A percentile compares a stretch with the other conserved stretches of the same genome.
These are phyloP conservation scores for Capronia coronata DNA, from an alignment of 2,329 filamentous ascomycete genomes.

Conservation along the genomic window DNA sequence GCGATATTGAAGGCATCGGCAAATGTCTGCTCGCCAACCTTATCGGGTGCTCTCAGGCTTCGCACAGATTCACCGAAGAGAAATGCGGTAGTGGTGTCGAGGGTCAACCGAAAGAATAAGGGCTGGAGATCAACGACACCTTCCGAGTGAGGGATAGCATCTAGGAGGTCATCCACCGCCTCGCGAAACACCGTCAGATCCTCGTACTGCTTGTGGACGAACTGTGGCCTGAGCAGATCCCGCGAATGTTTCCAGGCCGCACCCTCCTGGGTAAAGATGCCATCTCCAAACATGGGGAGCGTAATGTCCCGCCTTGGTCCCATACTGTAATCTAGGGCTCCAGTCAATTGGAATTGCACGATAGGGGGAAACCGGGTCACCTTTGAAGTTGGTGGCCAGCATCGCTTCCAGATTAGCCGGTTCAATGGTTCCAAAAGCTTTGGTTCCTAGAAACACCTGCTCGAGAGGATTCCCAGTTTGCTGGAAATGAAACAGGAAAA, in stretches of 20 bases:
- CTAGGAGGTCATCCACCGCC: conserved; percentile 24
- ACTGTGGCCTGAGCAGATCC: conserved; percentile 36
- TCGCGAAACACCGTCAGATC: conserved; percentile 32
- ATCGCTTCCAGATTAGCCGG: conserved; percentile 26
- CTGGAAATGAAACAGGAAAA: conserved; percentile 33
- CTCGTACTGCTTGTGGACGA: conserved; percentile 32
- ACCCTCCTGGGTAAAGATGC: conserved; percentile 40
- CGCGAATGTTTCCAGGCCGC: conserved; percentile 30
- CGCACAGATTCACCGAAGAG: conserved; percentile 16
- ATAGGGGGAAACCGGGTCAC: conserved; percentile 3
- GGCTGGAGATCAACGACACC: conserved; percentile 41
- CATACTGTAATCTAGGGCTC: conserved; percentile 5
- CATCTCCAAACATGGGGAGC: conserved; percentile 33
- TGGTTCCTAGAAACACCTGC: conserved; percentile 31
- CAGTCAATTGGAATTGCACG: background rate
- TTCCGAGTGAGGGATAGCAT: conserved; percentile 9
- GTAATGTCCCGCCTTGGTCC: conserved; percentile 10
- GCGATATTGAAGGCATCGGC: conserved; percentile 28
- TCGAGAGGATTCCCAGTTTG: conserved; percentile 29
- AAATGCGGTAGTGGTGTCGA: conserved; percentile 44
- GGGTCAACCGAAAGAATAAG: conserved; percentile 45
- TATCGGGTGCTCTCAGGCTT: conserved; percentile 16
- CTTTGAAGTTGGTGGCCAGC: conserved; percentile 11
- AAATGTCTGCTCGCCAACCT: conserved; percentile 23
- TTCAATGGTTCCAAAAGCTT: conserved; percentile 25